Conservation (phyloP, 2,329 filamentous ascomycete species). For the Cercospora sp. region DNA sequence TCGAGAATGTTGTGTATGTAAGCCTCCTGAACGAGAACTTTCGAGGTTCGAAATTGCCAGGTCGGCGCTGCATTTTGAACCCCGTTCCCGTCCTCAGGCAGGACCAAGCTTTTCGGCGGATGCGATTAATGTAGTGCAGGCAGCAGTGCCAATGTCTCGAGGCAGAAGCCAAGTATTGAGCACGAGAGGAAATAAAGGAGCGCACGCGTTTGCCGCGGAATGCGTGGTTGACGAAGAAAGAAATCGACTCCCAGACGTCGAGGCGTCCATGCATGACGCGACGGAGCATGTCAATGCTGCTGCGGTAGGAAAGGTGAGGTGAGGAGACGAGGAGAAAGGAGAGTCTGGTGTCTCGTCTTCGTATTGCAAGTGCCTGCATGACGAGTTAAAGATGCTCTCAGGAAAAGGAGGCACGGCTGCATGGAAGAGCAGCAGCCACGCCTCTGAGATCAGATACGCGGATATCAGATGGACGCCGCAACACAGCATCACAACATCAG, state of each 20-base stretch:
- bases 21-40: background rate
- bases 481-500: background rate
- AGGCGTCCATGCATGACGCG: too few relatives aligned
- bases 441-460: background rate
- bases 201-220: background rate
- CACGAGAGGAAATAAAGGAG: background rate
- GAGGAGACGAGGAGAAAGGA: background rate
- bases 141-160: background rate
- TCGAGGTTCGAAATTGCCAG: background rate
- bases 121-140: background rate
- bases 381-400: too few relatives aligned
- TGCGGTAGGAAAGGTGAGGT: background rate
- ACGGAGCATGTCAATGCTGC: background rate
- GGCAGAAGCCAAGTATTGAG: background rate
- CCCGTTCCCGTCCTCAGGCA: background rate
- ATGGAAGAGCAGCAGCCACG: background rate
- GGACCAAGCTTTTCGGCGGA: background rate
- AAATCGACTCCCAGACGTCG: too few relatives aligned
- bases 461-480: background rate
- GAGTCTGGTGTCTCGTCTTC: background rate
- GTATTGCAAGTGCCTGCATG: background rate
- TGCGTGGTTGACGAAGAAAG: background rate
- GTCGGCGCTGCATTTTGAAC: background rate
- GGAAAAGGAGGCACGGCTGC: too few relatives aligned
- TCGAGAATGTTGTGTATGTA: background rate